A percentile compares a stretch with the other conserved stretches of the same genome.
Conservation (phyloP, 2,329 filamentous ascomycete genomes). For the Ampelomyces quisqualis region DNA sequence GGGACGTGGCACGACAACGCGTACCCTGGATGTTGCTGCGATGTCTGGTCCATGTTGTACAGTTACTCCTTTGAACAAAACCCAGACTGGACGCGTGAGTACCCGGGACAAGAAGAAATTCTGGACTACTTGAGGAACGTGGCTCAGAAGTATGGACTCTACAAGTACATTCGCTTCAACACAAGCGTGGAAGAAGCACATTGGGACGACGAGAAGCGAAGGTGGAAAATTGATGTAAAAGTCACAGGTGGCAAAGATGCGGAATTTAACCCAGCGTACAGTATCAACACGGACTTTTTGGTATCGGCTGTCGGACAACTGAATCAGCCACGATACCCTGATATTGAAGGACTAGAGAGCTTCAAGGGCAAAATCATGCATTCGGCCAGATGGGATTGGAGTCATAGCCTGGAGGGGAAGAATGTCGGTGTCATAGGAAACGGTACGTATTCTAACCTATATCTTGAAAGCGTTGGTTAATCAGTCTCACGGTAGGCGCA, state of each 20-base stretch:
- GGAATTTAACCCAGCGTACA: constrained; percentile 55
- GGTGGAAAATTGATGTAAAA: constrained; percentile 54
- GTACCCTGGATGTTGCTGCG: constrained; percentile 59
- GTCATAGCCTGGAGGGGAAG: constrained; percentile 56
- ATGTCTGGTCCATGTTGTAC: constrained; percentile 59
- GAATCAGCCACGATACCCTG: constrained; percentile 55
- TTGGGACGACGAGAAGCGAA: constrained; percentile 56
- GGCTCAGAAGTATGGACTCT: constrained; percentile 57
- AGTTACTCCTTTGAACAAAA: constrained; percentile 64
- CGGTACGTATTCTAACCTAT: constrained; percentile 38
- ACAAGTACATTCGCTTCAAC: constrained; percentile 60
- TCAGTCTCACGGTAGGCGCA: constrained; percentile 43
- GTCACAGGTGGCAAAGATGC: constrained; percentile 57
- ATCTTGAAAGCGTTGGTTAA: constrained; percentile 3
- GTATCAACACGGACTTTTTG: constrained; percentile 57
- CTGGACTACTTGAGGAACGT: constrained; percentile 56
- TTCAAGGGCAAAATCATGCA: constrained; percentile 59
- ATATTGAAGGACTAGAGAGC: constrained; percentile 50
- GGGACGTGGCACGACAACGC: constrained; percentile 59
- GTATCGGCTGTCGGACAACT: constrained; percentile 61
- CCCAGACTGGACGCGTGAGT: constrained; percentile 58
- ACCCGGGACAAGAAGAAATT: constrained; percentile 62
- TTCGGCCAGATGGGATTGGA: constrained; percentile 62
- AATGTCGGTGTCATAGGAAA: constrained; percentile 62
- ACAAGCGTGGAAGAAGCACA: constrained; percentile 54